phyloP scores from a whole-genome alignment of 257 asterid species.

The Leptodermis oblonga region DNA sequence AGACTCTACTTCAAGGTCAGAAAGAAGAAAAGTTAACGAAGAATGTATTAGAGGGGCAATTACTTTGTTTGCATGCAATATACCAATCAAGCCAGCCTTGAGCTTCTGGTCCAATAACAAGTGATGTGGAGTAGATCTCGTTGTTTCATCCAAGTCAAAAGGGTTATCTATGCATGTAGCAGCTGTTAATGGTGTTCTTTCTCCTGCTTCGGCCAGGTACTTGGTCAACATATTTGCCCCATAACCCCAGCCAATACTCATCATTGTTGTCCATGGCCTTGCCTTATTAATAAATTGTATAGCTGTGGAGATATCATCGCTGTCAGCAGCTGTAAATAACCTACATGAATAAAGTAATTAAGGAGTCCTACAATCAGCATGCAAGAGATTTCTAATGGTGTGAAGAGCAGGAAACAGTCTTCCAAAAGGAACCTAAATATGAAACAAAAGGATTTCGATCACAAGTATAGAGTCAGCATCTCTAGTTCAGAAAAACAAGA shows the following conservation, averaged over 20 bases:
- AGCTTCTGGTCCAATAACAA: conserved; percentile 51
- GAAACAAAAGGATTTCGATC: neutral
- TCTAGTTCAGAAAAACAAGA: neutral
- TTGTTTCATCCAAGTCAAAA: conserved; percentile 83
- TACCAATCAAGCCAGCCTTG: conserved; percentile 62
- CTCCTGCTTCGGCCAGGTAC: conserved; percentile 89
- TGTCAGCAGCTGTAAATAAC: conserved; percentile 99
- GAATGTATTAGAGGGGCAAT: neutral
- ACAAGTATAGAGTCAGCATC: neutral
- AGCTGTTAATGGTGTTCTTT: conserved; percentile 87
- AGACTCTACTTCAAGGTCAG: neutral
- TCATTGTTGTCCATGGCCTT: conserved; percentile 89
- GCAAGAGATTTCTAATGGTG: conserved; percentile 18
- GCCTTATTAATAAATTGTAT: conserved; percentile 62
- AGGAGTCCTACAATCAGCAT: conserved; percentile 50
- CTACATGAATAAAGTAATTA: conserved; percentile 72
- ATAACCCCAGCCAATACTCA: conserved; percentile 94
- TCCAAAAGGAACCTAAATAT: conserved; percentile 12
- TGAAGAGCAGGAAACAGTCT: conserved; percentile 27
- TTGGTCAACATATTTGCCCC: conserved; percentile 98
- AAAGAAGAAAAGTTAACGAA: neutral
- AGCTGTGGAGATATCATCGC: conserved; percentile 90
- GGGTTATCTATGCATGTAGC: conserved; percentile 93
- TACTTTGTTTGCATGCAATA: conserved; percentile 80
- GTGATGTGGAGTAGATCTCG: conserved; percentile 50